A percentile compares a stretch with the other conserved stretches of the same genome.
Evolutionary conservation across 495 filamentous ascomycete genomes (phyloP).

Genomic region (Pyrenula aspistea): DNA sequence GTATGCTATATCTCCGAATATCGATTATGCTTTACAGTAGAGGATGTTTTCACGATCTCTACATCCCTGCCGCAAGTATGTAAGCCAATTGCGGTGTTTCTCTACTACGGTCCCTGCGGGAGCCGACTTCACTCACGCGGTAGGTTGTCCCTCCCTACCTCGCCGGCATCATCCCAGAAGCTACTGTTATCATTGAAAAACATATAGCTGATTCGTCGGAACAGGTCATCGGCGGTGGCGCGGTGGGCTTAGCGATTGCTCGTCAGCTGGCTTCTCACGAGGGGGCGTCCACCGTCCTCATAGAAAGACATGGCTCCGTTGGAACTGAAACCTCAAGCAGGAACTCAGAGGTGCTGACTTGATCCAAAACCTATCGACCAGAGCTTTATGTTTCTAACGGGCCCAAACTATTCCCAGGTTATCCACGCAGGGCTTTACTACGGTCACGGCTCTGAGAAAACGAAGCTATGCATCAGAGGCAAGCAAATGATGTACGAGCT

Average conservation of each 20-base stretch:
- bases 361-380: background rate
- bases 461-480: conserved; percentile 68
- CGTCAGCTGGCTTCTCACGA: conserved; percentile 54
- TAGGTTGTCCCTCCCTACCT: conserved; percentile 20
- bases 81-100: conserved; percentile 17
- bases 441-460: conserved; percentile 63
- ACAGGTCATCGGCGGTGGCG: conserved; percentile 80
- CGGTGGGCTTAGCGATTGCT: conserved; percentile 84
- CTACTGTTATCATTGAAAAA: too few relatives aligned
- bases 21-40: background rate
- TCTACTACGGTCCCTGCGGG: conserved; percentile 19
- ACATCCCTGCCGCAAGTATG: background rate
- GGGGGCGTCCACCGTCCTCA: conserved; percentile 58
- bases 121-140: conserved; percentile 77
- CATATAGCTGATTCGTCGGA: too few relatives aligned
- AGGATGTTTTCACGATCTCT: background rate
- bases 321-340: conserved; percentile 88
- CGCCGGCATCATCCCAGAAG: background rate
- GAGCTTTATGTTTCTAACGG: too few relatives aligned
- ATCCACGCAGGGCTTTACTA: conserved; percentile 97
- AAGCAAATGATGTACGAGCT: conserved; percentile 66
- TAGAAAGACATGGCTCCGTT: conserved; percentile 65
- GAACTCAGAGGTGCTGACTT: conserved; percentile 75
- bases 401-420: too few relatives aligned
- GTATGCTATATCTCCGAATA: too few relatives aligned